A percentile compares a stretch with the other conserved stretches of the same genome.
These are phyloP conservation scores for Mortierella sp. DNA, from an alignment of 371 early-diverging fungal species.

Conservation along the genomic window DNA sequence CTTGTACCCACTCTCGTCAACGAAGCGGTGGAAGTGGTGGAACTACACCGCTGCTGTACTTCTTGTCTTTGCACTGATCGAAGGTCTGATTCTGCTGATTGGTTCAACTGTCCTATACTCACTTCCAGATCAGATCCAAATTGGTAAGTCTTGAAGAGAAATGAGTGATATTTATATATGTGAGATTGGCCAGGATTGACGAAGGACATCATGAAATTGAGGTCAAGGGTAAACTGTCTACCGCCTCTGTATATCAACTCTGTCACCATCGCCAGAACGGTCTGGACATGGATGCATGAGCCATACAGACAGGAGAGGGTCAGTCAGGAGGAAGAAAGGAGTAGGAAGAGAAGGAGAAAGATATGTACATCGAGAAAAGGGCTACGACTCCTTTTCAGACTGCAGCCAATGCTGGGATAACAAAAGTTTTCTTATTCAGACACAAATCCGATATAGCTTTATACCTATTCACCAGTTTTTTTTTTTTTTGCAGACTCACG, in stretches of 20 bases:
- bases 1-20: slow-evolving; percentile 11
- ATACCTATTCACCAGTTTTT: no score
- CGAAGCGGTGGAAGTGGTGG: slow-evolving; percentile 70
- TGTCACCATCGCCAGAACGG: not conserved
- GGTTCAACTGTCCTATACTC: slow-evolving; percentile 60
- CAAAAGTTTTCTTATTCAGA: not conserved
- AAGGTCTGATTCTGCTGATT: slow-evolving; percentile 56
- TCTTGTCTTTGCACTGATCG: slow-evolving; percentile 57
- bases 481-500: slow-evolving; percentile 16
- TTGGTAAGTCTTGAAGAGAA: slow-evolving; percentile 58
- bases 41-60: slow-evolving; percentile 58
- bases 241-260: no score
- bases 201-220: no score
- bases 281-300: not conserved
- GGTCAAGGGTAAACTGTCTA: no score
- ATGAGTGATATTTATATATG: no score
- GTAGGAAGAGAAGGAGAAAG: not conserved
- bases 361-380: not conserved
- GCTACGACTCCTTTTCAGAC: not conserved
- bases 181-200: no score
- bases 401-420: not conserved
- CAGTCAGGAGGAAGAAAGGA: not conserved
- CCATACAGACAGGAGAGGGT: not conserved
- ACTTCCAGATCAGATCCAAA: slow-evolving; percentile 61
- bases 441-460: not conserved